Evolutionary conservation across 495 filamentous ascomycete genomes (phyloP).

Genomic region (Niebla homalea): DNA sequence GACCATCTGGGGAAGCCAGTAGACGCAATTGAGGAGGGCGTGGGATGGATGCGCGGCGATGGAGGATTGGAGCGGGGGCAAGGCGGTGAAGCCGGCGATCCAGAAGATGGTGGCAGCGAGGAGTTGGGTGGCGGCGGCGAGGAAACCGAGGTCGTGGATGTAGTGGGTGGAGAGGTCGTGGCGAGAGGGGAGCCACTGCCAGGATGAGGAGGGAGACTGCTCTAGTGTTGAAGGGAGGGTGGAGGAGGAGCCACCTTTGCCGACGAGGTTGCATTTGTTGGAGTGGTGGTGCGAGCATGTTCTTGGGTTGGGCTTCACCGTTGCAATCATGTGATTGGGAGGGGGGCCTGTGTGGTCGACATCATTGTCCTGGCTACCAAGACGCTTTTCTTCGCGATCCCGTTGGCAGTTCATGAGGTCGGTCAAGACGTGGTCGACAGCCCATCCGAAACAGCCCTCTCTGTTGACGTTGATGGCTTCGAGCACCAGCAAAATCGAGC

Average conservation of each 20-base stretch:
- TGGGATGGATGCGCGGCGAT: conserved; percentile 23
- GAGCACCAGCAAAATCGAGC: conserved; percentile 48
- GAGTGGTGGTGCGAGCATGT: conserved; percentile 43
- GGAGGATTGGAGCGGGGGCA: conserved; percentile 43
- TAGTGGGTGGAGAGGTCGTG: conserved; percentile 48
- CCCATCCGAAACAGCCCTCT: conserved; percentile 60
- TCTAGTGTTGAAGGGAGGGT: neutral
- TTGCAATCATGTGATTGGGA: no score
- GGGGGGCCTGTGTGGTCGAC: conserved; percentile 3
- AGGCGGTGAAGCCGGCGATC: conserved; percentile 50
- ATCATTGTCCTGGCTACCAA: no score
- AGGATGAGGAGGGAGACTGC: conserved; percentile 20
- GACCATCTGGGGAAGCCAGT: conserved; percentile 56
- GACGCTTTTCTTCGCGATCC: no score
- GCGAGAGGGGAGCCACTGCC: conserved; percentile 49
- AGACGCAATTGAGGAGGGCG: conserved; percentile 40
- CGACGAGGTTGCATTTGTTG: conserved; percentile 36
- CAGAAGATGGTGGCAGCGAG: conserved; percentile 49
- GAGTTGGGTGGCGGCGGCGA: conserved; percentile 48
- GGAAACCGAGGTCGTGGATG: conserved; percentile 53
- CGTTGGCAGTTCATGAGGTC: no score
- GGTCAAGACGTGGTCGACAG: conserved; percentile 20
- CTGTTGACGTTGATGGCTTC: conserved; percentile 59
- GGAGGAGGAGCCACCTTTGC: conserved; percentile 16
- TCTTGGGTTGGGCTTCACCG: conserved; percentile 14